Base-by-base conservation (phyloP, 2,329 filamentous ascomycete species). In the Amauroascus niger region DNA sequence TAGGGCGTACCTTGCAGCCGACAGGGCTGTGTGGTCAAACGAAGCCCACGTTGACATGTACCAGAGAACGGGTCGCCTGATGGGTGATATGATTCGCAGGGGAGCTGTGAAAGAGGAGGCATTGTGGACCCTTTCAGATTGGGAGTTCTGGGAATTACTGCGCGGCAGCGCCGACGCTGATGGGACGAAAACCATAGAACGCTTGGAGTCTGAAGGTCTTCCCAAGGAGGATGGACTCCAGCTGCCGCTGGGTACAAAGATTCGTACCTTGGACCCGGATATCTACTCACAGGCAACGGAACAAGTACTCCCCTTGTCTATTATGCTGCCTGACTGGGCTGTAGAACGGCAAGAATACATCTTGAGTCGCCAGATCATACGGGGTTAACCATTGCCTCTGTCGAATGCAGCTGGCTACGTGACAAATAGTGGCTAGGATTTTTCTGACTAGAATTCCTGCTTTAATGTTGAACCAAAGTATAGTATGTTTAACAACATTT, bases 11-110 rank as follows among this genome's bases (percentile, higher is more conserved):
- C 14, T 50, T 24, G 37, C 48, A 18, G 11, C 11, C 13, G 48
- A 50, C 22, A 28, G 33, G 22, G 37, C 18, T 28, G 39, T 50
- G 6, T 50, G 48, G 48, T 41, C 48, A 28, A 50, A 50, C 30
- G 35, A 14, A 30, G 48, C 48, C 35, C 35, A 50, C n/a, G 43
- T 50, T n/a, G 48, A 50, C 35, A 41, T 50, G 24, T 41, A 50
- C 28, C 48, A 50, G 37, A 14, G 48, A 18, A 32, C 48, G n/a
- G 48, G 48, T 9, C 35, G 14, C 7, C 16, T 50, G 35, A 40
- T 50, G 14, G 48, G 33, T 6, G 48, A 43, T 24, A 20, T 50
- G 35, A 20, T 50, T 20, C 35, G 26, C 9, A 30, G 14, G 26
- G 48, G 48, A 30, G 20, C 13, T 20, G 16, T 50, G 3, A 28